Conservation (phyloP, 176 grass and related monocot genomes). For the Juncus effusus region DNA sequence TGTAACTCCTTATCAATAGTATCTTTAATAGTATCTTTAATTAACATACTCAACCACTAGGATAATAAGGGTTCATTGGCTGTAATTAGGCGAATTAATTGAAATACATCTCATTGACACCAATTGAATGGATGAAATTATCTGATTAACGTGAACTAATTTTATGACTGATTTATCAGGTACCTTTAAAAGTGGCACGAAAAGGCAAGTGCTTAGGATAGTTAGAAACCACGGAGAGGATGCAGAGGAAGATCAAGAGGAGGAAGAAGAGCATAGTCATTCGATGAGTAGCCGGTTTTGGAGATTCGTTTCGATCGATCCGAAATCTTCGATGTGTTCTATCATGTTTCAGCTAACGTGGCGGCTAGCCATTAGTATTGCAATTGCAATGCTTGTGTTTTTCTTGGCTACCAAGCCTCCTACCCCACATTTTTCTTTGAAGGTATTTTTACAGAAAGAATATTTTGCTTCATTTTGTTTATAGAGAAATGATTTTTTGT, state of each 20-base stretch:
- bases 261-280: not conserved
- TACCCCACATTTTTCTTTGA: conserved; percentile 46
- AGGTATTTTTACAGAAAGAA: conserved; percentile 18
- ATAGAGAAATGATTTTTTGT: no score
- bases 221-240: conserved; percentile 30
- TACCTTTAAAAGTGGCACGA: not conserved
- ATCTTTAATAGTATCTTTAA: no score
- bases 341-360: conserved; percentile 71
- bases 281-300: conserved; percentile 36
- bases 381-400: conserved; percentile 67
- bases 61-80: no score
- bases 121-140: no score
- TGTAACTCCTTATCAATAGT: no score
- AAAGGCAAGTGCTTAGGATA: conserved; percentile 36
- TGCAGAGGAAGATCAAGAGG: conserved; percentile 2
- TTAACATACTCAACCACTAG: no score
- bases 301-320: conserved; percentile 68
- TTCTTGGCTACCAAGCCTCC: conserved; percentile 59
- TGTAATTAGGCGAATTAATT: no score
- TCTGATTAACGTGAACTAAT: no score
- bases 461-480: no score
- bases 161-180: not conserved
- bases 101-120: no score
- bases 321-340: conserved; percentile 56
- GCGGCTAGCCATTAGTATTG: conserved; percentile 53